Percentiles rank a stretch among this genome's conserved stretches.
Conservation (phyloP, 2,329 filamentous ascomycete species). For the Dryadomyces quercivorus region DNA sequence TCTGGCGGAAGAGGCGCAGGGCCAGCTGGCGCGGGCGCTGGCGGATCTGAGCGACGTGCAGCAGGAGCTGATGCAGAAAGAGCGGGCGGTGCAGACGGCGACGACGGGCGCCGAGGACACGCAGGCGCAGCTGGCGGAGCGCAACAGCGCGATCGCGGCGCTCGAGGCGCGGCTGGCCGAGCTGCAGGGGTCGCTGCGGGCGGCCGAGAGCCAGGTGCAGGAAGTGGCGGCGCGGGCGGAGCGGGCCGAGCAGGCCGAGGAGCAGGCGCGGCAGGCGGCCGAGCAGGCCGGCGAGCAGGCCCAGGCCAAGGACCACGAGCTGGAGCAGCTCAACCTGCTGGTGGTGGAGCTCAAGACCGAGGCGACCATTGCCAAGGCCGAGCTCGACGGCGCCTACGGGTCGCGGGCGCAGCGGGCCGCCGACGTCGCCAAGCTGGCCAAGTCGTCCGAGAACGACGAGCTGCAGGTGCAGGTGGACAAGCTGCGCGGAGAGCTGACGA, state of each 20-base stretch:
- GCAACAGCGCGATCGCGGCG: constrained; percentile 17
- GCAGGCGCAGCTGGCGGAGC: constrained; percentile 11
- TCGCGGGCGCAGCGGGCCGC: constrained; percentile 45
- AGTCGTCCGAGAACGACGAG: constrained; percentile 33
- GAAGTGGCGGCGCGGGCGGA: constrained; percentile 15
- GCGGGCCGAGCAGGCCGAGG: constrained; percentile 2
- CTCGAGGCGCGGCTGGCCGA: constrained; percentile 30
- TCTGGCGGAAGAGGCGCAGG: constrained; percentile 27
- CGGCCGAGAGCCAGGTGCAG: not conserved
- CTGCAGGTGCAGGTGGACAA: constrained; percentile 35
- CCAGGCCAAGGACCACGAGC: constrained; percentile 28
- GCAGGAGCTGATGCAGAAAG: constrained; percentile 13
- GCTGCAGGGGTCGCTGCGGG: constrained; percentile 24
- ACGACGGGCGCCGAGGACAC: constrained; percentile 12
- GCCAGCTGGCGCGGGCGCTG: constrained; percentile 35
- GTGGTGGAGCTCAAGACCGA: constrained; percentile 50
- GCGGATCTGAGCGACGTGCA: constrained; percentile 30
- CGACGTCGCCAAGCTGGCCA: constrained; percentile 40
- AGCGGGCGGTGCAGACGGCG: constrained; percentile 5
- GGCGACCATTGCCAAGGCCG: constrained; percentile 46
- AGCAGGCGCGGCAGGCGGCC: constrained; percentile 10
- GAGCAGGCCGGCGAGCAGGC: constrained; percentile 18
- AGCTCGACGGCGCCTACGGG: constrained; percentile 50
- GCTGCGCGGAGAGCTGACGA: constrained; percentile 37
- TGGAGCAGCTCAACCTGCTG: constrained; percentile 37